Base-by-base conservation (phyloP, 2,329 filamentous ascomycete species). In the Fusarium verticillioides region DNA sequence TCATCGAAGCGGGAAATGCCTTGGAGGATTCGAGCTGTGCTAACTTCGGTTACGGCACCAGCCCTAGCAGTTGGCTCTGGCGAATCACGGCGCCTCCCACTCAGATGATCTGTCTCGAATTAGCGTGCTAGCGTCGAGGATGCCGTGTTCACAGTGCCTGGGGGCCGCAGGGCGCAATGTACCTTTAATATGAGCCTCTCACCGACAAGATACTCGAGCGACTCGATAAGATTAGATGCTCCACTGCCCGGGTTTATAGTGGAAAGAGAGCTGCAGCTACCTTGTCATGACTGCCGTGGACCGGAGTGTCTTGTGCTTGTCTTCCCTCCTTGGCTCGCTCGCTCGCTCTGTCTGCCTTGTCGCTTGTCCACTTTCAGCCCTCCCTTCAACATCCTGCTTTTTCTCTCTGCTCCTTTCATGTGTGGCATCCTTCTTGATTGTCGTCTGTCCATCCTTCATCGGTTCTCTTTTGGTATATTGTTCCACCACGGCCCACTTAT, bases 21-120 rank as follows among this genome's bases (percentile, higher is more conserved):
- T 65, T 32, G 44, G 11, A 39, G 52, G 46, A 47, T 56, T 32
- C 11, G 32, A 46, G 11, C 46, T 52, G 26, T 46, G 66, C 56
- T 62, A 58, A 49, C 65, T 69, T 71, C 58, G 63, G 62, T 37
- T 47, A 34, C 46, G 26, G 26, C 70, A 50, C 44, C 61, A 63
- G 60, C 70, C 70, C 49, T 63, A 67, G 70, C 26, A 19, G 34
- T 11, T 15, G 4, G 9, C 19, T n/a, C 13, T 15, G 13, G 1
- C 70, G 53, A 73, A 70, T 71, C 16, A 71, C 5, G 28, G 5
- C 2, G 19, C 2, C 50, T 30, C 23, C 15, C 42, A 32, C 37
- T 26, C 50, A 53, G 66, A 70, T 73, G 70, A 67, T 73, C 57
- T 56, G 52, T 73, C 47, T 63, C 39, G 30, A 70, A 66, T 59